Conservation (phyloP, 2,329 filamentous ascomycete genomes). For the Stagonosporopsis tanaceti region DNA sequence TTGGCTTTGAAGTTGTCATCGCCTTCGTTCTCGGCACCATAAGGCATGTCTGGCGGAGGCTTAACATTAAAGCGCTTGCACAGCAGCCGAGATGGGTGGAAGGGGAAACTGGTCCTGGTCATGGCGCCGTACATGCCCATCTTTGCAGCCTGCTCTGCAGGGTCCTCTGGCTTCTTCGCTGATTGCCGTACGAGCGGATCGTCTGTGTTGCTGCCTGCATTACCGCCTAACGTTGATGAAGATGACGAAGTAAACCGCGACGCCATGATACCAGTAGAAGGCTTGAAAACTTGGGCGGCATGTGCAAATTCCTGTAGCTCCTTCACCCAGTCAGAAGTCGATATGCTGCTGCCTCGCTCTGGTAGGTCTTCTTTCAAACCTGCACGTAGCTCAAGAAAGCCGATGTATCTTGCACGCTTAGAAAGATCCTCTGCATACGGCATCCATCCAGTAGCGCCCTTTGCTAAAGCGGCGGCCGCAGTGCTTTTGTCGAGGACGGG, state of each 20-base stretch:
- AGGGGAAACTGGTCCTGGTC: slow-evolving; percentile 76
- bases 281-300: slow-evolving; percentile 83
- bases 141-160: slow-evolving; percentile 84
- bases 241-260: slow-evolving; percentile 79
- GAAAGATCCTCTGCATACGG: slow-evolving; percentile 84
- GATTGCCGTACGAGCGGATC: slow-evolving; percentile 56
- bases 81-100: slow-evolving; percentile 82
- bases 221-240: slow-evolving; percentile 43
- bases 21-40: slow-evolving; percentile 57
- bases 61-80: slow-evolving; percentile 95
- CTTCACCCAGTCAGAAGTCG: slow-evolving; percentile 76
- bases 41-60: slow-evolving; percentile 72
- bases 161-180: slow-evolving; percentile 70
- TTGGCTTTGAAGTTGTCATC: slow-evolving; percentile 34
- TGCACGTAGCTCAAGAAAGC: slow-evolving; percentile 80
- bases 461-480: slow-evolving; percentile 57
- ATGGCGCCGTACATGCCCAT: slow-evolving; percentile 92
- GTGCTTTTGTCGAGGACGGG: slow-evolving; percentile 52
- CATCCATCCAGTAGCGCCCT: slow-evolving; percentile 69
- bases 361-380: slow-evolving; percentile 66
- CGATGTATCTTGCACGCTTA: slow-evolving; percentile 82
- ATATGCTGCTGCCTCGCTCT: slow-evolving; percentile 59
- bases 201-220: slow-evolving; percentile 30
- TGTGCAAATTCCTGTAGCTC: slow-evolving; percentile 82
- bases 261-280: slow-evolving; percentile 91